Evolutionary conservation across 208 protist species (phyloP).

Genomic region (Crithidia mellificae): DNA sequence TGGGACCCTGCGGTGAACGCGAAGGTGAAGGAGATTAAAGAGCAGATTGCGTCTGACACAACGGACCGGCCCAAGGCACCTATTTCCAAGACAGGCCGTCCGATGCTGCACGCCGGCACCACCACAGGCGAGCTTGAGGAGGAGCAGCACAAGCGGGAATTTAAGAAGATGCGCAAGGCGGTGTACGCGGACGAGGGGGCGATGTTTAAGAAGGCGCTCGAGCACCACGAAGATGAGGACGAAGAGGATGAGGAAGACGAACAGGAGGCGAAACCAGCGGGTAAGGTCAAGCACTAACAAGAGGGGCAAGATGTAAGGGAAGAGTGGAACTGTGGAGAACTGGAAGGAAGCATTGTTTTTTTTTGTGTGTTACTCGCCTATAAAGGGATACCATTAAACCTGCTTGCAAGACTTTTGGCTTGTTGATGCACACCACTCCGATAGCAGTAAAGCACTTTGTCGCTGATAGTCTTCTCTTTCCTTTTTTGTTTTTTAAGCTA

Average conservation of each 20-base stretch:
- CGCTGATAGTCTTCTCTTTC: no score
- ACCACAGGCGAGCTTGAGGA: slow-evolving; percentile 53
- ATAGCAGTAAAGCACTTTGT: no score
- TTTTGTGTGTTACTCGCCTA: no score
- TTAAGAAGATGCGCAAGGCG: slow-evolving; percentile 74
- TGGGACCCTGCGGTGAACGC: slow-evolving; percentile 81
- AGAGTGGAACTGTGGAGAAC: background rate
- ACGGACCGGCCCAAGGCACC: slow-evolving; percentile 44
- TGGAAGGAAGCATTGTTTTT: no score
- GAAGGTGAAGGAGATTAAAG: slow-evolving; percentile 60
- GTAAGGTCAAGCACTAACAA: background rate
- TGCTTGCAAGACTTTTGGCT: no score
- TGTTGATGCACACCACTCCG: no score
- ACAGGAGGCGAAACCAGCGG: no score
- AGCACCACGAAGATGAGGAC: slow-evolving; percentile 46
- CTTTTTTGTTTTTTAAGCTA: no score
- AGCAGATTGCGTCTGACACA: slow-evolving; percentile 42
- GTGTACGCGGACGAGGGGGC: slow-evolving; percentile 89
- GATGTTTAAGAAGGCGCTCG: slow-evolving; percentile 72
- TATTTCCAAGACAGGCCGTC: slow-evolving; percentile 52
- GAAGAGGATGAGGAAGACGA: slow-evolving; percentile 41
- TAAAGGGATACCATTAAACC: no score
- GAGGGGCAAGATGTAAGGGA: background rate
- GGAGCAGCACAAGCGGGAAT: slow-evolving; percentile 60
- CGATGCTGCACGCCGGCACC: slow-evolving; percentile 62